These are phyloP conservation scores for Penicillium occitanis DNA, from an alignment of 2,329 filamentous ascomycete genomes.

Conservation along the genomic window DNA sequence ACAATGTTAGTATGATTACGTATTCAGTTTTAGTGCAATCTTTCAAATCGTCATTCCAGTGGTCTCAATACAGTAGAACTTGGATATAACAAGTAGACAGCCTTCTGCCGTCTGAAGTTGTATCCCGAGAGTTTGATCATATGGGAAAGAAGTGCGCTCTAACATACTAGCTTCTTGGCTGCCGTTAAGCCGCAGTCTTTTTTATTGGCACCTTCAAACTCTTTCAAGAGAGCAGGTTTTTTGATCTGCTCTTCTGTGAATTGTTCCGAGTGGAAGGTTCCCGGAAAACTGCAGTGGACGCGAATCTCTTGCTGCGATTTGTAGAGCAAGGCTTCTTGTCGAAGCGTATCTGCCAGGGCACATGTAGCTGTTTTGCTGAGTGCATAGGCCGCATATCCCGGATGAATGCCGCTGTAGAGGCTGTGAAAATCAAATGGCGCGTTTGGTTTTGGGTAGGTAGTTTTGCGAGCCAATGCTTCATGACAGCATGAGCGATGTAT, in stretches of 20 bases:
- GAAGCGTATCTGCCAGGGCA: not conserved
- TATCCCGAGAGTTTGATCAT: too few species aligned
- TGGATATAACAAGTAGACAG: too few species aligned
- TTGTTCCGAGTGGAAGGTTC: not conserved
- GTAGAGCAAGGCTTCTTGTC: conserved; percentile 1
- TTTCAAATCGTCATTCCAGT: not conserved
- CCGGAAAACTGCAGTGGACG: conserved; percentile 3
- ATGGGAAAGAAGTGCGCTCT: too few species aligned
- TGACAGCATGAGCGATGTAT: not conserved
- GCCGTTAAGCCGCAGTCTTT: not conserved
- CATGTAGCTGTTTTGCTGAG: not conserved
- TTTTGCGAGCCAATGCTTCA: conserved; percentile 1
- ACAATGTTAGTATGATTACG: not conserved
- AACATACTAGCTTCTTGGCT: not conserved
- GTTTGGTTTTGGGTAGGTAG: not conserved
- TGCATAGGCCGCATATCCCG: not conserved
- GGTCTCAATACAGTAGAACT: not conserved
- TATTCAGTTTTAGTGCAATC: not conserved
- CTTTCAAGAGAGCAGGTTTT: conserved; percentile 5
- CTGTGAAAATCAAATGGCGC: not conserved
- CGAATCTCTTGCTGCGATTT: conserved; percentile 8
- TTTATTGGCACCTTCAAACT: conserved; percentile 1
- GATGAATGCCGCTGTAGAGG: conserved; percentile 7
- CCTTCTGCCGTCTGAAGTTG: too few species aligned
- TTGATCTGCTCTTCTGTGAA: conserved; percentile 1